Evolutionary conservation across 2,329 filamentous ascomycete species (phyloP).

Genomic region (Ophiocordyceps australis): DNA sequence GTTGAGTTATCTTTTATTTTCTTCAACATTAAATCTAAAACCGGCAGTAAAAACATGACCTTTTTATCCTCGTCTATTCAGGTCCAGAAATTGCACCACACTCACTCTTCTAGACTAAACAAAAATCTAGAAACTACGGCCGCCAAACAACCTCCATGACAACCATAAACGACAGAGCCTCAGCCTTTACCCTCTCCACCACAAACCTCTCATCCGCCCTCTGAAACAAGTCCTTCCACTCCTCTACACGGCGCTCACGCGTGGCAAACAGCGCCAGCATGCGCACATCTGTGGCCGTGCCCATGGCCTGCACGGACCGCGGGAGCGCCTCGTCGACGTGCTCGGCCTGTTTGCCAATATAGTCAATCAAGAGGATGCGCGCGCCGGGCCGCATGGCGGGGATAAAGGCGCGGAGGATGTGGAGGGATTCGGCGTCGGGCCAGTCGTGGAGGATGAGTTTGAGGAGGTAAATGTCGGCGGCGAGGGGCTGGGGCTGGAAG

Average conservation of each 20-base stretch:
- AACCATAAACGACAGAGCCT: too few species aligned
- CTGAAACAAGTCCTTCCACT: slow-evolving; percentile 25
- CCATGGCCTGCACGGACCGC: slow-evolving; percentile 17
- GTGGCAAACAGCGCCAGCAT: slow-evolving; percentile 31
- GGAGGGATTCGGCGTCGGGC: slow-evolving; percentile 22
- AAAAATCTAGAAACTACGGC: too few species aligned
- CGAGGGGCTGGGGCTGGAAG: slow-evolving; percentile 17
- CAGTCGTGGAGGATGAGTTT: slow-evolving; percentile 38
- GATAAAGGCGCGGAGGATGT: slow-evolving; percentile 21
- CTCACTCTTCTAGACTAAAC: too few species aligned
- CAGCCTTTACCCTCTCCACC: too few species aligned
- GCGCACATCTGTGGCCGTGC: slow-evolving; percentile 24
- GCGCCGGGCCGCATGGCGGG: slow-evolving; percentile 25
- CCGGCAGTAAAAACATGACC: too few species aligned
- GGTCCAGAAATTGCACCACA: too few species aligned
- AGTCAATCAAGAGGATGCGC: slow-evolving; percentile 15
- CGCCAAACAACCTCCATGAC: too few species aligned
- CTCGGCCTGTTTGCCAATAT: too few species aligned
- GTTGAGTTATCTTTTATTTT: too few species aligned
- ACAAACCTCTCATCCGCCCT: slow-evolving; percentile 26
- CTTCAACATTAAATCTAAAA: too few species aligned
- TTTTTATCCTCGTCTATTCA: too few species aligned
- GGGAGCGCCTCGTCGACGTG: slow-evolving; percentile 21
- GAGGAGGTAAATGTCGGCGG: slow-evolving; percentile 31
- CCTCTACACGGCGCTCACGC: slow-evolving; percentile 24